phyloP scores from a whole-genome alignment of 176 grass and related monocot genomes.

The Luzula sylvatica region DNA sequence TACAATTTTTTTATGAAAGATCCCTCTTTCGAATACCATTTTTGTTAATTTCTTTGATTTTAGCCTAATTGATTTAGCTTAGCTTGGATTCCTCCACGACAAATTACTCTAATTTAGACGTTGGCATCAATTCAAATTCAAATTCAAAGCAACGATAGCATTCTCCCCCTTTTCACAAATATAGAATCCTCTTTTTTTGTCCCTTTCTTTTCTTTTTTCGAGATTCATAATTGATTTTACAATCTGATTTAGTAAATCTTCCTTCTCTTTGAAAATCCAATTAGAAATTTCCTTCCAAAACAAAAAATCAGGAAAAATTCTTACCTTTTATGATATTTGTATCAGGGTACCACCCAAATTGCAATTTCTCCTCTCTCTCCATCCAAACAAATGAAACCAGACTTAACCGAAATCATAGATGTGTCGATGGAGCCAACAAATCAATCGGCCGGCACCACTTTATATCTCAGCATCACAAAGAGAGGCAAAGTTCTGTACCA shows the following conservation, averaged over 20 bases:
- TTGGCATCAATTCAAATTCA: conserved; percentile 2
- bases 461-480: conserved; percentile 35
- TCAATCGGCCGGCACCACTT: background rate
- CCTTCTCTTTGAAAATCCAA: background rate
- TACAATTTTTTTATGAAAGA: background rate
- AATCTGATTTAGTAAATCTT: background rate
- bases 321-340: no score
- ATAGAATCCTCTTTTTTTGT: no score
- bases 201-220: background rate
- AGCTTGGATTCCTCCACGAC: conserved; percentile 15
- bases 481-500: conserved; percentile 23
- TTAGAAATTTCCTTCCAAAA: background rate
- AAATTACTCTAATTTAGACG: conserved; percentile 13
- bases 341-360: no score
- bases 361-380: background rate
- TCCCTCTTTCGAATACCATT: background rate
- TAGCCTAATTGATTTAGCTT: background rate
- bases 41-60: conserved; percentile 4
- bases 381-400: conserved; percentile 1
- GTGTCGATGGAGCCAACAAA: background rate
- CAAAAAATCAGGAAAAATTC: conserved; percentile 1
- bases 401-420: background rate
- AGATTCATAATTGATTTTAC: background rate
- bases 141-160: conserved; percentile 7
- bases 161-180: conserved; percentile 4